Evolutionary conservation across 2,329 filamentous ascomycete species (phyloP).

Genomic region (Pyrenophora graminea): DNA sequence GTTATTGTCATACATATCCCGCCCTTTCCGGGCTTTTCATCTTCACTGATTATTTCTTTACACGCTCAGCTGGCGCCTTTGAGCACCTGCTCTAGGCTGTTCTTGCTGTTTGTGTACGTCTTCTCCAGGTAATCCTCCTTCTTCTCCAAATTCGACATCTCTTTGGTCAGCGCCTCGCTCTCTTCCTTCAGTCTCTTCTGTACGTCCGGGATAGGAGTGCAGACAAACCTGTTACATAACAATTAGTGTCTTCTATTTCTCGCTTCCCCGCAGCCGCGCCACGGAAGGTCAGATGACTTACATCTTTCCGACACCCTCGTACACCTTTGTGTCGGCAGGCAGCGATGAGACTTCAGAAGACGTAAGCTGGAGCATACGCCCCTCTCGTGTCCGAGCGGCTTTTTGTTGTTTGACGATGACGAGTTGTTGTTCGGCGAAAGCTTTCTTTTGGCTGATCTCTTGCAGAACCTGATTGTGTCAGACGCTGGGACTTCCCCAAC

Average conservation of each 20-base stretch:
- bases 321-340: conserved; percentile 76
- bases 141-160: conserved; percentile 82
- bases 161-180: conserved; percentile 72
- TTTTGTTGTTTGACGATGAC: conserved; percentile 83
- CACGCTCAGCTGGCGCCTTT: conserved; percentile 44
- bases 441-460: conserved; percentile 90
- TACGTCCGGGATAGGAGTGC: conserved; percentile 72
- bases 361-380: conserved; percentile 85
- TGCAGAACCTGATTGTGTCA: conserved; percentile 69
- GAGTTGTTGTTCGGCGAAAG: conserved; percentile 90
- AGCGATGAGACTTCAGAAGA: conserved; percentile 79
- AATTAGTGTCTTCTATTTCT: neutral
- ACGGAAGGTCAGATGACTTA: conserved; percentile 45
- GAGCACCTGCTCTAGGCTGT: conserved; percentile 89
- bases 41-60: conserved; percentile 2
- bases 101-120: conserved; percentile 90
- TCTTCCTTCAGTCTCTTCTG: conserved; percentile 77
- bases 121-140: conserved; percentile 92
- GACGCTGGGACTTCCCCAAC: neutral
- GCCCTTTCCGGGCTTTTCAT: neutral
- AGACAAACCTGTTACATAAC: conserved; percentile 74
- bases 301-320: conserved; percentile 98
- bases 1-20: neutral
- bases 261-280: neutral
- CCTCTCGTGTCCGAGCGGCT: conserved; percentile 81